Evolutionary conservation across 2,329 filamentous ascomycete genomes (phyloP).

Genomic region (Celoporthe dispersa): DNA sequence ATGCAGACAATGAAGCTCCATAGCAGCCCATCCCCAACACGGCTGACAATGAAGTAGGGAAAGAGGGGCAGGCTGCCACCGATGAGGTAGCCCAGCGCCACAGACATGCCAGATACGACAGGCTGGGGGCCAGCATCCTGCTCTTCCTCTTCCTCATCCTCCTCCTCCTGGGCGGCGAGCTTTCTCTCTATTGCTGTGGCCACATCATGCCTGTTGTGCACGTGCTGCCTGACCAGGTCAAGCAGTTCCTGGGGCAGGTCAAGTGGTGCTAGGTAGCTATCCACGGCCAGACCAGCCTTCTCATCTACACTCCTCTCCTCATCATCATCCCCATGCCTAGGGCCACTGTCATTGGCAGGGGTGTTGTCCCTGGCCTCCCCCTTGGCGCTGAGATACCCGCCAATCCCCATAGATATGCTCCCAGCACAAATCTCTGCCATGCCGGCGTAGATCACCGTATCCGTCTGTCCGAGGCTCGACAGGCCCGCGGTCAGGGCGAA

Average conservation of each 20-base stretch:
- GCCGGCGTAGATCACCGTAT: constrained; percentile 69
- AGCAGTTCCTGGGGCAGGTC: constrained; percentile 31
- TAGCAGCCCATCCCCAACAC: constrained; percentile 37
- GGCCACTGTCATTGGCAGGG: not conserved
- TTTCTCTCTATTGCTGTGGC: constrained; percentile 8
- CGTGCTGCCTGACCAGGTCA: constrained; percentile 30
- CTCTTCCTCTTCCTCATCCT: constrained; percentile 5
- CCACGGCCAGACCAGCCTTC: not conserved
- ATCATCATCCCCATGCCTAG: constrained; percentile 38
- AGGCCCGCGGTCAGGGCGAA: constrained; percentile 76
- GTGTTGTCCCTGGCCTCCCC: constrained; percentile 34
- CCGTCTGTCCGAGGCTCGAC: constrained; percentile 61
- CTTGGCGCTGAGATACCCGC: constrained; percentile 67
- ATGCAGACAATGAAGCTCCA: constrained; percentile 41
- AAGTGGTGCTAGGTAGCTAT: constrained; percentile 33
- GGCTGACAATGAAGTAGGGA: constrained; percentile 38
- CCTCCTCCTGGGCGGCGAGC: not conserved
- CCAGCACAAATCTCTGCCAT: constrained; percentile 73
- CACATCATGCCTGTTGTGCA: constrained; percentile 20
- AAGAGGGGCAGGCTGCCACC: constrained; percentile 39
- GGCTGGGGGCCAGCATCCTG: constrained; percentile 30
- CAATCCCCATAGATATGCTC: constrained; percentile 74
- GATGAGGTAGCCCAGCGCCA: constrained; percentile 38
- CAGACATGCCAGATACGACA: constrained; percentile 35
- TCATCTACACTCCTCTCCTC: not conserved